phyloP scores from a whole-genome alignment of 768 basidiomycete species.

The Tylopilus plumbeoviolaceoides region DNA sequence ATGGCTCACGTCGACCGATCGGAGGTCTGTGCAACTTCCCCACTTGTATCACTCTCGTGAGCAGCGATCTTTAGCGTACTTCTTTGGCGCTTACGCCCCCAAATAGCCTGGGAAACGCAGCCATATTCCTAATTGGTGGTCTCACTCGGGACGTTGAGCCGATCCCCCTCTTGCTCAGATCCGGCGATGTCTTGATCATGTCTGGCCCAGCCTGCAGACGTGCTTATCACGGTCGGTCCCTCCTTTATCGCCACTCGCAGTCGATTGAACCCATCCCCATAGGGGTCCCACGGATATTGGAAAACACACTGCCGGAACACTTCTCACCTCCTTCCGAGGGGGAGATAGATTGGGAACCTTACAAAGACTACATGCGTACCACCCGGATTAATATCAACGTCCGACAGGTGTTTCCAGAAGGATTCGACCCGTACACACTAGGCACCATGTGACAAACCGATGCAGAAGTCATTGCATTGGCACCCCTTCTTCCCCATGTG shows the following conservation, averaged over 20 bases:
- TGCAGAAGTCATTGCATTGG: background rate
- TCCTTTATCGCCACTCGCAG: background rate
- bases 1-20: constrained; percentile 99
- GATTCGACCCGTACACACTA: constrained; percentile 40
- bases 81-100: background rate
- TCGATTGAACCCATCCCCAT: background rate
- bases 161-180: constrained; percentile 78
- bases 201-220: constrained; percentile 80
- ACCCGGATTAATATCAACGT: constrained; percentile 91
- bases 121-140: constrained; percentile 87
- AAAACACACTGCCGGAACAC: constrained; percentile 69
- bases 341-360: constrained; percentile 52
- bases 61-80: constrained; percentile 22
- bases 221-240: constrained; percentile 82
- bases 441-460: background rate
- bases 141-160: constrained; percentile 74
- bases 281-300: constrained; percentile 89
- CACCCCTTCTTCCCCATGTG: background rate
- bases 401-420: constrained; percentile 80
- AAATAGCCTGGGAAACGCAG: constrained; percentile 78
- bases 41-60: constrained; percentile 91
- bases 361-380: constrained; percentile 57
- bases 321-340: constrained; percentile 26
- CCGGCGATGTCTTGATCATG: constrained; percentile 93
- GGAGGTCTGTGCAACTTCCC: constrained; percentile 88